These are phyloP conservation scores for Pichia deserticola DNA, from an alignment of 805 yeast genomes.

Conservation along the genomic window DNA sequence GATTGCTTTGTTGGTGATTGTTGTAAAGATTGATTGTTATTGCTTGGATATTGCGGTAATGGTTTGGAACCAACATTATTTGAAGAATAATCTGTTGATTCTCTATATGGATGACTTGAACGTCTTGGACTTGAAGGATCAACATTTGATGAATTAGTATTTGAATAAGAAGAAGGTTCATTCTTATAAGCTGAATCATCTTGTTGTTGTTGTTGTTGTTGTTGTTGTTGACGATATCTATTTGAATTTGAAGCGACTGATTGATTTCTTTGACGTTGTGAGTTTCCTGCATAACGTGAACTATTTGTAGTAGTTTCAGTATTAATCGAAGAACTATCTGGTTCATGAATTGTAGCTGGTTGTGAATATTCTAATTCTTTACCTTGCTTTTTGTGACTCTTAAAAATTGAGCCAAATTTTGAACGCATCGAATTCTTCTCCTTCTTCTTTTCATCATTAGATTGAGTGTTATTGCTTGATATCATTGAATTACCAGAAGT, in stretches of 20 bases:
- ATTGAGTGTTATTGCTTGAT: conserved; percentile 5
- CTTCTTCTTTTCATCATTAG: conserved; percentile 13
- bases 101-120: not conserved
- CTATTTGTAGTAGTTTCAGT: conserved; percentile 12
- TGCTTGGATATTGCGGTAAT: not conserved
- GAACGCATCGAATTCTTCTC: conserved; percentile 46
- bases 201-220: not conserved
- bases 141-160: not conserved
- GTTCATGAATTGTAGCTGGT: conserved; percentile 23
- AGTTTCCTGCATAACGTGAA: not conserved
- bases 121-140: not conserved
- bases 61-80: not conserved
- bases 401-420: conserved; percentile 66
- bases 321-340: conserved; percentile 26
- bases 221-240: not conserved
- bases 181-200: not conserved
- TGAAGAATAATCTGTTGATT: not conserved
- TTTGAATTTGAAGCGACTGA: conserved; percentile 6
- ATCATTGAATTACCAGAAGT: conserved; percentile 10
- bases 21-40: not conserved
- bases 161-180: not conserved
- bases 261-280: conserved; percentile 10
- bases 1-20: not conserved
- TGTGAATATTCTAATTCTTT: conserved; percentile 24
- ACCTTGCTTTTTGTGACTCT: conserved; percentile 45